Conservation (phyloP, 306 rosid species). For the Lablab purpureus region DNA sequence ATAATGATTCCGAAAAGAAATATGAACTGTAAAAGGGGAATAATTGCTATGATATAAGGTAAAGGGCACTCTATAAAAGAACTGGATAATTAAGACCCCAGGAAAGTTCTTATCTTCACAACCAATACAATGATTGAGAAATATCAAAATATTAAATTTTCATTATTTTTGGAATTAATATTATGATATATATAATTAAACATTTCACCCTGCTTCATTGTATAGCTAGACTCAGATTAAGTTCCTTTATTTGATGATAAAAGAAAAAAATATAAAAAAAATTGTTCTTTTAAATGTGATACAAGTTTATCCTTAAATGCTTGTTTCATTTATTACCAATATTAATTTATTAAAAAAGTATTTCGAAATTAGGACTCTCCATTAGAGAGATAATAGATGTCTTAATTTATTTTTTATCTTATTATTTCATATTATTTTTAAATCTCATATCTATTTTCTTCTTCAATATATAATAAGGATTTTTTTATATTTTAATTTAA, state of each 20-base stretch:
- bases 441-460: too few species aligned
- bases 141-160: neutral
- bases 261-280: too few species aligned
- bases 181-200: neutral
- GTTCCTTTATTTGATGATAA: neutral
- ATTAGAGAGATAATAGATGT: too few species aligned
- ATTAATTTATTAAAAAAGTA: too few species aligned
- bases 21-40: conserved; percentile 12
- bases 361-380: too few species aligned
- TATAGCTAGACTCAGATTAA: neutral
- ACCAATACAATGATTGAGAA: neutral
- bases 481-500: too few species aligned
- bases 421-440: too few species aligned
- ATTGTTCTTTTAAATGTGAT: too few species aligned
- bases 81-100: neutral
- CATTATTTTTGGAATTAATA: neutral
- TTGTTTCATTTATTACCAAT: too few species aligned
- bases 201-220: neutral
- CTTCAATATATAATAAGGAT: too few species aligned
- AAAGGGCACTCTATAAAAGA: neutral
- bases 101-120: neutral
- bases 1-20: conserved; percentile 11
- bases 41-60: neutral
- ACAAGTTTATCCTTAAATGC: too few species aligned
- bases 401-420: too few species aligned